A percentile compares a stretch with the other conserved stretches of the same genome.
Conservation (phyloP, 306 rosid genomes). For the Morella rubra region DNA sequence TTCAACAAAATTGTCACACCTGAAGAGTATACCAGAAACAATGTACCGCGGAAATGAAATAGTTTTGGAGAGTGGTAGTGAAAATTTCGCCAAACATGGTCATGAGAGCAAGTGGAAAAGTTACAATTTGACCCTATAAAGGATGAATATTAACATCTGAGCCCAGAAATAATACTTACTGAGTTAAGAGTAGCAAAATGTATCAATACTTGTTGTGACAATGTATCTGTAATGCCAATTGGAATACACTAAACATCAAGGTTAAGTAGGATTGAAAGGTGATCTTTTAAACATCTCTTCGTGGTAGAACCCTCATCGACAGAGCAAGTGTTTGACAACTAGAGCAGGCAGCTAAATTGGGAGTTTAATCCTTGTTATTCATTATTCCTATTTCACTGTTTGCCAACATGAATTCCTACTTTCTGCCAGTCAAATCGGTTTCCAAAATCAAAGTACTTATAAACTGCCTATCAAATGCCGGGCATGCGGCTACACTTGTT, state of each 20-base stretch:
- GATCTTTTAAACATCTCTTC: not conserved
- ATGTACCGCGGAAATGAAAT: constrained; percentile 10
- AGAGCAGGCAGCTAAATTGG: not conserved
- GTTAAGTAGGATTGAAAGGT: not conserved
- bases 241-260: not conserved
- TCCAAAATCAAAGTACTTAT: not conserved
- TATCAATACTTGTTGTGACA: too few relatives aligned
- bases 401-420: not conserved
- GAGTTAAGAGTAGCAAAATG: not conserved
- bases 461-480: not conserved
- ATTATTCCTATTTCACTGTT: not conserved
- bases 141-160: not conserved
- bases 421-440: not conserved
- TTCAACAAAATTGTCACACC: constrained; percentile 1
- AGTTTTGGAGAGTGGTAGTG: not conserved
- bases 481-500: not conserved
- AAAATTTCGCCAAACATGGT: not conserved
- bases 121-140: not conserved
- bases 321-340: not conserved
- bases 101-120: not conserved
- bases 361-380: not conserved
- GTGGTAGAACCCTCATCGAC: not conserved
- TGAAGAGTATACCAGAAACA: constrained; percentile 16
- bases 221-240: too few relatives aligned
- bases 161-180: too few relatives aligned